Conservation (phyloP, 768 basidiomycete species). For the Tephrocybe sp. region DNA sequence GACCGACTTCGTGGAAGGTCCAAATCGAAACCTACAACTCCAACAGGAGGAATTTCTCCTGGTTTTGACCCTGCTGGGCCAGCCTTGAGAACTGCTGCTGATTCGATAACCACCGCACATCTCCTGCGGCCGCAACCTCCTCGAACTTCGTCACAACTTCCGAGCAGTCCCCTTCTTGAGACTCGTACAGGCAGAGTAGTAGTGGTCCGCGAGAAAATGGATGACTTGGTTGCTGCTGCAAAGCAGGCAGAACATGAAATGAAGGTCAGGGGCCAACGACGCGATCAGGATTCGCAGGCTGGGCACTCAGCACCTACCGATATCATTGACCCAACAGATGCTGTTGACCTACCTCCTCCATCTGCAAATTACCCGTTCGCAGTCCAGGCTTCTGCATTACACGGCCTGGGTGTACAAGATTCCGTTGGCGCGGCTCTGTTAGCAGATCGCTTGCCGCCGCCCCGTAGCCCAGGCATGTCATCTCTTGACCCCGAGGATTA, state of each 20-base stretch:
- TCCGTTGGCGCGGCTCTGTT: conserved; percentile 74
- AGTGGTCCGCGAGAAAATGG: conserved; percentile 81
- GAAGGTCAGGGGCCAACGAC: conserved; percentile 48
- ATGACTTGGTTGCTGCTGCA: conserved; percentile 64
- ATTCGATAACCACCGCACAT: conserved; percentile 51
- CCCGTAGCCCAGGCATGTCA: conserved; percentile 57
- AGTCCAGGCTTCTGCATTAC: conserved; percentile 70
- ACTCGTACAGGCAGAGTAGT: conserved; percentile 62
- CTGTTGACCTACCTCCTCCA: conserved; percentile 73
- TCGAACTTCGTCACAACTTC: conserved; percentile 33
- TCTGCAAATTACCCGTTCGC: conserved; percentile 69
- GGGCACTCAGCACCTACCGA: conserved; percentile 42
- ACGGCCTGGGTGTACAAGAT: conserved; percentile 71
- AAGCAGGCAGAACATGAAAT: conserved; percentile 75
- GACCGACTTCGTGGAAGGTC: conserved; percentile 71
- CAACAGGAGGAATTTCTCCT: conserved; percentile 35
- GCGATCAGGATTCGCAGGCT: conserved; percentile 44
- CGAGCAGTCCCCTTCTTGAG: conserved; percentile 31
- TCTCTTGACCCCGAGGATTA: conserved; percentile 54
- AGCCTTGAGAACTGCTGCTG: conserved; percentile 62
- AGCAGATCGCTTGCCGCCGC: conserved; percentile 70
- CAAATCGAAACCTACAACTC: conserved; percentile 61
- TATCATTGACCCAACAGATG: conserved; percentile 81
- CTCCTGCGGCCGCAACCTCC: conserved; percentile 30
- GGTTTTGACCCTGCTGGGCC: conserved; percentile 39